A percentile compares a stretch with the other conserved stretches of the same genome.
Conservation (phyloP, 2,329 filamentous ascomycete genomes). For the Pseudogymnoascus sp. region DNA sequence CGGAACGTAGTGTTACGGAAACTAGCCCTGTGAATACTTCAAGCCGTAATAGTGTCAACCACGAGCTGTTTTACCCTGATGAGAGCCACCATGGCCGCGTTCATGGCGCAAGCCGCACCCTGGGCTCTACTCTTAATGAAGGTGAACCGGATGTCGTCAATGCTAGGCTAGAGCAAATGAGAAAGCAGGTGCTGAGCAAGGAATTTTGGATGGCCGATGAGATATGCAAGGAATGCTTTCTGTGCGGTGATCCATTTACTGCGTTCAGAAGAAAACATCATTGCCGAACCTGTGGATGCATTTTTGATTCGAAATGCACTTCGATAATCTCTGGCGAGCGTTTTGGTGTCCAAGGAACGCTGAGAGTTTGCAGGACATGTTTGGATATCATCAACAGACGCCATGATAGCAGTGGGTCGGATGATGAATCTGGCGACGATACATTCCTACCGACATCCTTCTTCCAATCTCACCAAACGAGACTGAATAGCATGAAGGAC, state of each 20-base stretch:
- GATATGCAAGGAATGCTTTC: constrained; percentile 94
- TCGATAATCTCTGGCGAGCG: constrained; percentile 79
- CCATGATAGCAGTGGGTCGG: constrained; percentile 78
- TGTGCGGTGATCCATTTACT: constrained; percentile 82
- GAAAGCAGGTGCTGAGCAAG: constrained; percentile 81
- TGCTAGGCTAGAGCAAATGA: constrained; percentile 62
- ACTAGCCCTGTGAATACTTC: constrained; percentile 51
- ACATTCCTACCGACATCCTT: constrained; percentile 57
- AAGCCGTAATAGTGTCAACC: constrained; percentile 50
- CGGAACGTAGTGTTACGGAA: constrained; percentile 50
- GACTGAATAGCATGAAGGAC: constrained; percentile 33
- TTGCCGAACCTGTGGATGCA: constrained; percentile 93
- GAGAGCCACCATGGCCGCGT: constrained; percentile 30
- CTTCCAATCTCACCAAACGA: constrained; percentile 48
- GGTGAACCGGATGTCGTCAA: constrained; percentile 53
- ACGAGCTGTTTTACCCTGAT: constrained; percentile 48
- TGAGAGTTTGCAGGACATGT: constrained; percentile 89
- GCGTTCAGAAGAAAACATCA: constrained; percentile 96
- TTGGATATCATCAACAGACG: constrained; percentile 85
- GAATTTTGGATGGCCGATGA: constrained; percentile 99
- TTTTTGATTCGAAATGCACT: constrained; percentile 95
- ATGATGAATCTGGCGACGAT: constrained; percentile 71
- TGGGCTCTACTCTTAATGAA: constrained; percentile 50
- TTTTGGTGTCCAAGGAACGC: constrained; percentile 76
- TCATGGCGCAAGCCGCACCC: constrained; percentile 44